Base-by-base conservation (phyloP, 2,329 filamentous ascomycete species). In the Calonectria honghensis region DNA sequence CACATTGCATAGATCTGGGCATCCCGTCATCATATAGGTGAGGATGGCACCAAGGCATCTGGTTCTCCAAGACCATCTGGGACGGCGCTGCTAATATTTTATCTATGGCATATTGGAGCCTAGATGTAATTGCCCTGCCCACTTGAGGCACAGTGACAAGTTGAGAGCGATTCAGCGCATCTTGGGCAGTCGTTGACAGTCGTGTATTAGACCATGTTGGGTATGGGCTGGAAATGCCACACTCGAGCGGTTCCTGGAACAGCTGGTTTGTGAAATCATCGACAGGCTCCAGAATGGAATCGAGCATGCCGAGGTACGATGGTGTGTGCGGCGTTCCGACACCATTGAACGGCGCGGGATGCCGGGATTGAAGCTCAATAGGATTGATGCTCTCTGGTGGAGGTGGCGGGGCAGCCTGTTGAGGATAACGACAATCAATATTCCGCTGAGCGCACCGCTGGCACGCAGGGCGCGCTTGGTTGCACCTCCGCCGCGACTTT, bases 11-110 rank as follows among this genome's bases (percentile, higher is more conserved):
- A 18, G 39, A 50, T 29, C 67, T 50, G 24, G 67, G 67, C 67
- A 70, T 70, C 10, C 39, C 54, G 14, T 63, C 54, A 48, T 61
- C 67, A 54, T 70, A 70, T n/a, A 70, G 67, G 27, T 70, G 67
- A 29, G 67, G 10, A 31, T 70, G 67, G 31, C 67, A 70, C 67
- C 67, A 70, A 31, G 54, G 54, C 31, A 37, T 70, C 31, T 61
- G 54, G 67, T 70, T 70, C 41, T 63, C 54, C 32, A 63, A 31
- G 24, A 70, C 67, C 67, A 70, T 70, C 52, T 63, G 54, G 41
- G 54, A 48, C n/a, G 54, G 67, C 16, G 67, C 52, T 32, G 41
- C 16, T 14, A 31, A 61, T 51, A 70, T 61, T 31, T 70, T 61
- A 29, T 70, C 67, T 3, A 70, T 50, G 6, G 67, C 54, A 61